Percentiles rank a stretch among this genome's conserved stretches.
These are phyloP conservation scores for Corchorus olitorius DNA, from an alignment of 345 rosid species.

Conservation along the genomic window DNA sequence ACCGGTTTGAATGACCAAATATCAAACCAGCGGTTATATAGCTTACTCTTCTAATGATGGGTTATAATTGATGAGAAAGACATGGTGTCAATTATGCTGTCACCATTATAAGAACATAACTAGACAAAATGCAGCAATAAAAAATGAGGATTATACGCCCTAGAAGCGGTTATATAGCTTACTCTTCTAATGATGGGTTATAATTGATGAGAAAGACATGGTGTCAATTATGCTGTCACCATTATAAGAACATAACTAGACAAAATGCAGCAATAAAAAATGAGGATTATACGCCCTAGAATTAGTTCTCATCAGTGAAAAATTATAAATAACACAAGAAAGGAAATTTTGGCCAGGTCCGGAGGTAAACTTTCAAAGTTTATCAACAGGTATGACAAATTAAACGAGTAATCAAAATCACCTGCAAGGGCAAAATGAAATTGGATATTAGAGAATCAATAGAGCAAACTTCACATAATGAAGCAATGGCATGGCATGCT, in stretches of 20 bases:
- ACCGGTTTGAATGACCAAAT: neutral
- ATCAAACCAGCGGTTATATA: neutral
- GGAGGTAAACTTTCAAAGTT: neutral
- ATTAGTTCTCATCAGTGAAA: neutral
- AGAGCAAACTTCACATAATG: constrained; percentile 90
- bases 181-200: neutral
- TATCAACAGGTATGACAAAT: neutral
- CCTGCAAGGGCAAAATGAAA: constrained; percentile 96
- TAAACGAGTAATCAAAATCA: constrained; percentile 32
- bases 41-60: neutral
- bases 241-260: neutral
- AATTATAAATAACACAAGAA: neutral
- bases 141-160: too few relatives aligned
- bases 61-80: neutral
- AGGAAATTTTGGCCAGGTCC: neutral
- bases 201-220: neutral
- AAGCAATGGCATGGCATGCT: constrained; percentile 91
- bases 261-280: neutral
- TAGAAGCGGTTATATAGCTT: constrained; percentile 8
- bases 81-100: neutral
- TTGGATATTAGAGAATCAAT: constrained; percentile 91
- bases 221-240: neutral
- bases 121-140: neutral
- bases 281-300: neutral
- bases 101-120: neutral